phyloP scores from a whole-genome alignment of 345 rosid species.

The Raphanus raphanistrum region DNA sequence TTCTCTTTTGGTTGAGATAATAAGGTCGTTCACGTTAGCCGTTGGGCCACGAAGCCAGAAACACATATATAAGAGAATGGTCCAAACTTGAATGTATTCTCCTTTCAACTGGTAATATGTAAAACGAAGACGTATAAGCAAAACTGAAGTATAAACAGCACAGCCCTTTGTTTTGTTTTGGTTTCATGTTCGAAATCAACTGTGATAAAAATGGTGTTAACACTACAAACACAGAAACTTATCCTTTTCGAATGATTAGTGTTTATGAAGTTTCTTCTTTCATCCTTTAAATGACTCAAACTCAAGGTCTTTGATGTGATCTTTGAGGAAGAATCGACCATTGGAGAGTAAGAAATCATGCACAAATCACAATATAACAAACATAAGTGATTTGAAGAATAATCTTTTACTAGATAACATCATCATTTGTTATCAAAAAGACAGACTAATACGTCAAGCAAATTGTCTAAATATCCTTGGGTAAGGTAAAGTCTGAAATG shows the following conservation, averaged over 20 bases:
- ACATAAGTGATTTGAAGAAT: not conserved
- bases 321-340: not conserved
- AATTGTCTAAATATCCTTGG: not conserved
- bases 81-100: conserved; percentile 4
- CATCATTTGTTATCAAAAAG: not conserved
- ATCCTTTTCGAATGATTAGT: not conserved
- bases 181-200: not conserved
- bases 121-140: not conserved
- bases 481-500: not conserved
- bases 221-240: not conserved
- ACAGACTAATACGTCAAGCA: not conserved
- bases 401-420: not conserved
- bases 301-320: not conserved
- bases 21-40: conserved; percentile 25
- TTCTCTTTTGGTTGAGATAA: conserved; percentile 19
- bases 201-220: not conserved
- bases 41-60: conserved; percentile 20
- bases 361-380: not conserved
- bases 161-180: not conserved
- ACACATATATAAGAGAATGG: not conserved
- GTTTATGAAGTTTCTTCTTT: not conserved
- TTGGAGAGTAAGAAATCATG: not conserved
- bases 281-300: not conserved
- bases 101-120: conserved; percentile 5
- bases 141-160: not conserved